Base-by-base conservation (phyloP, 2,329 filamentous ascomycete genomes). In the Capronia epimyces region DNA sequence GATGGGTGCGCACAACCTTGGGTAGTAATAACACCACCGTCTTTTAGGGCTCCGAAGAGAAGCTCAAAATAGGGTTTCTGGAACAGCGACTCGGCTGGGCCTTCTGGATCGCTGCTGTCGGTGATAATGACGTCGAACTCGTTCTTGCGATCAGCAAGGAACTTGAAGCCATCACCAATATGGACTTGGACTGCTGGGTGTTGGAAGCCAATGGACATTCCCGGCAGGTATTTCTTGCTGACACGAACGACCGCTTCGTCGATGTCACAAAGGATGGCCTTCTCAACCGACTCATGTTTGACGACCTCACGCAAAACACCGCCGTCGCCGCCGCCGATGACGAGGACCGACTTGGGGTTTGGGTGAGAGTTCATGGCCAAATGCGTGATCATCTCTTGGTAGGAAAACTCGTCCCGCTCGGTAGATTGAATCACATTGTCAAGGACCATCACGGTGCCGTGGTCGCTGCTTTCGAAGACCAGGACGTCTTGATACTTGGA, bases 351-450 rank as follows among this genome's bases (percentile, higher is more conserved):
- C 83, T 97, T 93, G 68, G 93, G 93, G 79, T 95, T 84, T 63
- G 93, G 93, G 82, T 98, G 93, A 47, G 91, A 89, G 82, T 95
- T 93, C 86, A 98, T 89, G 74, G 89, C 93, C 62, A 98, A 81
- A 75, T 98, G 89, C 64, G 91, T 90, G 74, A 98, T 98, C 93
- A 98, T 98, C 82, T 98, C 93, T 80, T 98, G 93, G 59, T 79
- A 83, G 71, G 90, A 89, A 80, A 97, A 98, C 78, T 98, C 93
- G 69, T 98, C 89, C 61, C 91, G 85, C 82, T 98, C 93, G 63
- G 93, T 97, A 81, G 84, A 89, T 76, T 98, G 93, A 72, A 98
- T 95, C 70, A 96, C 93, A 70, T 97, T 97, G 81, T 98, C 93
- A 63, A 98, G 83, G 58, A 98, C 91, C 52, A 98, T 81, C 56